Percentiles rank a stretch among this genome's conserved stretches.
Evolutionary conservation across 306 rosid genomes (phyloP).

Genomic region (Spatholobus suberectus): DNA sequence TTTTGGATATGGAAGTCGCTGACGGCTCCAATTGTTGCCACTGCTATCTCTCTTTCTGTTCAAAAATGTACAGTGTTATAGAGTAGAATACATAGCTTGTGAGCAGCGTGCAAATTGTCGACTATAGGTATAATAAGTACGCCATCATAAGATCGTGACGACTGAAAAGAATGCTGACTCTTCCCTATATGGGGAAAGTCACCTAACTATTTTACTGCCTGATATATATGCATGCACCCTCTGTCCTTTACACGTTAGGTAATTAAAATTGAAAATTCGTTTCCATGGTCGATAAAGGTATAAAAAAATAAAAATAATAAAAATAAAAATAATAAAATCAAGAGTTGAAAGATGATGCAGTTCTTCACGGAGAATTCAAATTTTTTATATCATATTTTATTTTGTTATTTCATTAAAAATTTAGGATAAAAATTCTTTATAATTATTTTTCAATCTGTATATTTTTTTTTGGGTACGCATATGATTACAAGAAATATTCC

Average conservation of each 20-base stretch:
- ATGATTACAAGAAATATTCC: too few species aligned
- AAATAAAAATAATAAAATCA: too few species aligned
- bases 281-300: not conserved
- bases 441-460: not conserved
- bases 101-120: constrained; percentile 18
- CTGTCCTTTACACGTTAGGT: constrained; percentile 19
- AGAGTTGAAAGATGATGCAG: not conserved
- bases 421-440: not conserved
- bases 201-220: constrained; percentile 10
- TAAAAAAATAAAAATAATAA: too few species aligned
- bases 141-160: constrained; percentile 16
- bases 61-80: not conserved
- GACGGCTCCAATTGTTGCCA: not conserved
- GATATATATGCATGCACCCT: constrained; percentile 21
- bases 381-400: not conserved
- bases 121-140: not conserved
- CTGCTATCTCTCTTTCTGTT: not conserved
- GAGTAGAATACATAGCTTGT: not conserved
- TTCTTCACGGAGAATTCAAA: not conserved
- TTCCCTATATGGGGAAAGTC: not conserved
- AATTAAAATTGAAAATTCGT: not conserved
- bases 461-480: too few species aligned
- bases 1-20: constrained; percentile 17
- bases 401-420: not conserved
- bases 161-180: constrained; percentile 33